A percentile compares a stretch with the other conserved stretches of the same genome.
These are phyloP conservation scores for Sphaceloma murrayae DNA, from an alignment of 2,329 filamentous ascomycete species.

Conservation along the genomic window DNA sequence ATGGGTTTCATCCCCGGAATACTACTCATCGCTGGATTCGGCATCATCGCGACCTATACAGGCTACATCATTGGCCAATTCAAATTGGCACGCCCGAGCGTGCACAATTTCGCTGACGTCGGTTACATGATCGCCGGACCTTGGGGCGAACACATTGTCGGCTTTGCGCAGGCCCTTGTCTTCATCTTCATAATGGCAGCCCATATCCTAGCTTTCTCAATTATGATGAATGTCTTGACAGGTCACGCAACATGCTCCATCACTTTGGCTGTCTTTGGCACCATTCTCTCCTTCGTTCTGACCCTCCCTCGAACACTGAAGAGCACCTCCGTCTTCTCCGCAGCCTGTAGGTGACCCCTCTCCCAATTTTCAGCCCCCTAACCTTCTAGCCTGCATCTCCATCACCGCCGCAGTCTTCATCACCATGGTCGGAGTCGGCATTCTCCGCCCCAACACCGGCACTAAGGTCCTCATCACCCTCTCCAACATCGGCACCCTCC, in stretches of 20 bases:
- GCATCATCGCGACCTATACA: constrained; percentile 50
- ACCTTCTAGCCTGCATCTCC: constrained; percentile 47
- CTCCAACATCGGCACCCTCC: constrained; percentile 35
- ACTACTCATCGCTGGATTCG: constrained; percentile 45
- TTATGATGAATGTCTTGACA: constrained; percentile 58
- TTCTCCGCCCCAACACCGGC: constrained; percentile 36
- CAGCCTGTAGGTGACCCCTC: constrained; percentile 39
- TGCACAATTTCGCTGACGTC: constrained; percentile 59
- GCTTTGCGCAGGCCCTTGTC: constrained; percentile 52
- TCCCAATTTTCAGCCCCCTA: constrained; percentile 21
- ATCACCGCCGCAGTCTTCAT: constrained; percentile 55
- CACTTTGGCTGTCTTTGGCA: constrained; percentile 51
- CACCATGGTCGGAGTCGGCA: constrained; percentile 55
- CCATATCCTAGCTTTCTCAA: constrained; percentile 61
- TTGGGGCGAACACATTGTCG: constrained; percentile 53
- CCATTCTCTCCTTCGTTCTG: constrained; percentile 49
- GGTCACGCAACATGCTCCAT: constrained; percentile 54
- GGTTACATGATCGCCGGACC: constrained; percentile 52
- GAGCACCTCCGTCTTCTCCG: constrained; percentile 53
- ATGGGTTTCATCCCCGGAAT: constrained; percentile 40
- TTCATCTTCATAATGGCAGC: constrained; percentile 61
- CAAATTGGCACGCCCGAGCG: constrained; percentile 46
- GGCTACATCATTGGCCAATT: constrained; percentile 52
- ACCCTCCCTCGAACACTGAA: constrained; percentile 54
- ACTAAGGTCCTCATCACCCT: constrained; percentile 32